Evolutionary conservation across 106 monocot species (phyloP), one percentile per base, ranked within the genome.

Genomic region (Dioscorea alata): DNA sequence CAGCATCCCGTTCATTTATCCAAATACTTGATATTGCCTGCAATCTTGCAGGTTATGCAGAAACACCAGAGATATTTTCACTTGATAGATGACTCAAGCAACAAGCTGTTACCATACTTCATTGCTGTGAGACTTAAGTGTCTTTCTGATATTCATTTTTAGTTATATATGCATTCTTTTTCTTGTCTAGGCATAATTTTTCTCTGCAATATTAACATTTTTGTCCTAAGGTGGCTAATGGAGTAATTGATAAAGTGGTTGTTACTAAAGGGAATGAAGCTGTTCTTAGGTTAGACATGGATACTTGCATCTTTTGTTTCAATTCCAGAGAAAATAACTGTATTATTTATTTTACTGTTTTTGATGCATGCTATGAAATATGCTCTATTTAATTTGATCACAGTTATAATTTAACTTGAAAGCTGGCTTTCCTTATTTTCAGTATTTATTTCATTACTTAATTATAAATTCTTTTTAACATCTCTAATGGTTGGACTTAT

Each of bases 1-100:
- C 6, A 15, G 13, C 54, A 56, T 56, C n/a, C n/a, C 1, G 54
- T 56, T 56, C 54, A 2, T 56, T 56, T 19, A 56, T 4, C 42
- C 10, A 28, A 42, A 42, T 42, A 42, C 10, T 42, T 42, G 42
- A 10, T 42, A 42, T 42, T 42, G 42, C 42, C 6, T 42, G 42
- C 42, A 63, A 60, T 24, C 48, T 7, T 85, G 69, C 82, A 97
- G 96, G 96, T 97, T 77, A 97, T 97, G 96, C 86, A 87, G 48
- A 97, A 97, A 64, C 92, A 97, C 73, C 96, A 97, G 79, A 97
- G 82, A 60, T 97, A 97, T 77, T 85, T 97, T 63, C 86, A 86
- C 64, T 50, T 97, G 33, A 82, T 23, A 23, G 82, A 82, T 35
- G 73, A 73, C 78, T 73, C 82, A 57, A 80, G 70, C 50, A 78